Percentiles rank a stretch among this genome's conserved stretches.
phyloP scores from a whole-genome alignment of 2,329 filamentous ascomycete genomes.

The Alternaria brassicicola region DNA sequence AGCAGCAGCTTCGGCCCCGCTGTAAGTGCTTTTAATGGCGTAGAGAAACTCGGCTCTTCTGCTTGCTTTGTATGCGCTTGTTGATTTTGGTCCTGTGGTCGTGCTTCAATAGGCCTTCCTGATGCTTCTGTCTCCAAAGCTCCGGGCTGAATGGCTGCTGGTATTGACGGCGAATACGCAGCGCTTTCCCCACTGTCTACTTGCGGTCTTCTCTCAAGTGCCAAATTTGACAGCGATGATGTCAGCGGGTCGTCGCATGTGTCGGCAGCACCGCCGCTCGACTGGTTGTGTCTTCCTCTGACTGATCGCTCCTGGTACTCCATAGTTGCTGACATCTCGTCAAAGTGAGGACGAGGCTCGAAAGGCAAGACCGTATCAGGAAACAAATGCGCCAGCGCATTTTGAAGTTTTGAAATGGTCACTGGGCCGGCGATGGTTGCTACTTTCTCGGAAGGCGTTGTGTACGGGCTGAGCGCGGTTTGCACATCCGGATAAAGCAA shows the following conservation, averaged over 20 bases:
- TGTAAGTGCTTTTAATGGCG: not conserved
- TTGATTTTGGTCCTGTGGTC: not conserved
- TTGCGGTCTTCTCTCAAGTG: not conserved
- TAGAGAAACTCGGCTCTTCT: not conserved
- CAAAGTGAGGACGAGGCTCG: not conserved
- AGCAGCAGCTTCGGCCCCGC: constrained; percentile 8
- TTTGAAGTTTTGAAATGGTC: constrained; percentile 4
- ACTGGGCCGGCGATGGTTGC: constrained; percentile 3
- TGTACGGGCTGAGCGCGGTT: not conserved
- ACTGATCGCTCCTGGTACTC: not conserved
- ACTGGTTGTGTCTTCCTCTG: not conserved
- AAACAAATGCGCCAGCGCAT: constrained; percentile 3
- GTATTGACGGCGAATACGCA: not conserved
- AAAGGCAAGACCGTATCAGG: not conserved
- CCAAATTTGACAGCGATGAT: not conserved
- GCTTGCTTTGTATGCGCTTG: not conserved
- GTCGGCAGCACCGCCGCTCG: not conserved
- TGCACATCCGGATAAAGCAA: constrained; percentile 5
- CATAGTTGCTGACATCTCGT: not conserved
- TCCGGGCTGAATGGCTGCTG: not conserved
- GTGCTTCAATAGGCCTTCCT: not conserved
- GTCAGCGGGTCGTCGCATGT: not conserved
- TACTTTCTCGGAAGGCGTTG: not conserved
- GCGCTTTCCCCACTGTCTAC: not conserved
- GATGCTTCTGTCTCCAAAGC: not conserved